Evolutionary conservation across 1,284 basidiomycete species (phyloP), one percentile per base, ranked within the genome.

Genomic region (Vanrija sp.): DNA sequence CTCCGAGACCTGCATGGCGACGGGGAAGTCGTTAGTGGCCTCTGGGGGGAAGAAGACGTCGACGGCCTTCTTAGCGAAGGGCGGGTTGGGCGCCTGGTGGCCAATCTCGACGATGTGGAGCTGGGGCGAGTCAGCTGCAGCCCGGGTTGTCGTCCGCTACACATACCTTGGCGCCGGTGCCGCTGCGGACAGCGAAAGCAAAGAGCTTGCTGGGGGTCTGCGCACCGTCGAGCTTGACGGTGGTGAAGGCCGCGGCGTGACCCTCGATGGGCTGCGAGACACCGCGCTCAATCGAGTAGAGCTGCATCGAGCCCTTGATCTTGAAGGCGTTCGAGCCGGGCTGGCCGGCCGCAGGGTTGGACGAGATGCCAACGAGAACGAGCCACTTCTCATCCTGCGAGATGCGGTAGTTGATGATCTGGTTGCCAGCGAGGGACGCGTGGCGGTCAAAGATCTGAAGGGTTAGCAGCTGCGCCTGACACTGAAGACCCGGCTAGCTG

Each of bases 41-140:
- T 99, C 96, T 2, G 93, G 87, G 51, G 96, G 96, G 84, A 98
- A 99, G 80, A 97, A 99, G 49, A 99, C 95, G 67, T 99, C 96
- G 61, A 98, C 94, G 15, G 92, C 91, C 78, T 98, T 98, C 82
- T 99, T 99, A 41, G 84, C 82, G 80, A 97, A 99, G 6, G 87
- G 85, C n/a, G 94, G 88, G 72, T 97, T 90, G n/a, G 91, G 86
- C 20, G 89, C 85, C 61, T 88, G 83, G 77, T 98, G 95, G 75
- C 98, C 96, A 68, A 99, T 96, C 78, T 99, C 94, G 60, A 98
- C 95, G 48, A 99, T 84, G 78, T 99, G 96, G 45, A 99, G 86
- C 93, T 96, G 66, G 8, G 12, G 31, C 31, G 9, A 41, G 16
- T 60, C 24, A 57, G 57, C 43, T 31, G 6, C 42, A n/a, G 12